These are phyloP conservation scores for Nicotiana tabacum DNA, from an alignment of 257 asterid species.

Conservation along the genomic window DNA sequence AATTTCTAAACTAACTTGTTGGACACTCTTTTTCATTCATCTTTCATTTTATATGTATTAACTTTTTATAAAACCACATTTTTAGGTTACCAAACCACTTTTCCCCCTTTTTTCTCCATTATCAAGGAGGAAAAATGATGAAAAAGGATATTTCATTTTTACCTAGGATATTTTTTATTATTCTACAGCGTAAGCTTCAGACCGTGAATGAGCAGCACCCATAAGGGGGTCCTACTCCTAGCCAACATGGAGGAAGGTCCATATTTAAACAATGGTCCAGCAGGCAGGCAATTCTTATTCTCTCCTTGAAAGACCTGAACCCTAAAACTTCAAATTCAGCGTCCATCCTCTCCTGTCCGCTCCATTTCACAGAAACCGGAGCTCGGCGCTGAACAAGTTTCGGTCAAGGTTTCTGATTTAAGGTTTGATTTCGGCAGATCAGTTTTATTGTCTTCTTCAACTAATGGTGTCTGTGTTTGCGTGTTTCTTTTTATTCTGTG, in stretches of 20 bases:
- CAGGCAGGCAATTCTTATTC: background rate
- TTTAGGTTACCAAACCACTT: no score
- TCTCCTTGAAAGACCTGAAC: background rate
- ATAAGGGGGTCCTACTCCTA: no score
- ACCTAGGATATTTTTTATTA: no score
- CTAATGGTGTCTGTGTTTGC: background rate
- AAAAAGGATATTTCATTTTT: no score
- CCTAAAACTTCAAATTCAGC: background rate
- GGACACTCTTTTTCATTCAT: no score
- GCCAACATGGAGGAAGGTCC: background rate
- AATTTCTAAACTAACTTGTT: no score
- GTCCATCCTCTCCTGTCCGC: background rate
- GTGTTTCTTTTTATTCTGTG: background rate
- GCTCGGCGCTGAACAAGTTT: background rate
- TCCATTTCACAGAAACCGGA: background rate
- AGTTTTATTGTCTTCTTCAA: background rate
- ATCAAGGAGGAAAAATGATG: background rate
- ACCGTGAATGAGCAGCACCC: background rate
- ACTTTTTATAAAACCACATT: background rate
- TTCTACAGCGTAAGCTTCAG: no score
- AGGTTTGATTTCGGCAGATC: background rate
- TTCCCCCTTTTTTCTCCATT: no score
- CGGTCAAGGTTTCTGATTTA: background rate
- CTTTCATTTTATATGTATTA: no score
- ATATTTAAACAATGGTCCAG: background rate